A percentile compares a stretch with the other conserved stretches of the same genome.
phyloP scores from a whole-genome alignment of 2,329 filamentous ascomycete species.

The Davidsoniella neocaledoniae region DNA sequence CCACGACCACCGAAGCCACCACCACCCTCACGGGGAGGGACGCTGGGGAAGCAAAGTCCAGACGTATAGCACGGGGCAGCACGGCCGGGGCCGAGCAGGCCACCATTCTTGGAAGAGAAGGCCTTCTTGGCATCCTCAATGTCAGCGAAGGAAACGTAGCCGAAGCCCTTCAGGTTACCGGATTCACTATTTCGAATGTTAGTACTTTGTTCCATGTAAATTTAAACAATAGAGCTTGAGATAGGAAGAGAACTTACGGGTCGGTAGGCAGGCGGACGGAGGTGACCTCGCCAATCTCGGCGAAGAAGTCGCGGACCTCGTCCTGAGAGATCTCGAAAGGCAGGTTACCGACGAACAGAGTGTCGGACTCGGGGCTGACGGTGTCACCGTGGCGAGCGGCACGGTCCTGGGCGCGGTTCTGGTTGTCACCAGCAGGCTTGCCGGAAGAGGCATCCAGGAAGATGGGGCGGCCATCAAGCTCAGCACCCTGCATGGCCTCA shows the following conservation, averaged over 20 bases:
- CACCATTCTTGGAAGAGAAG: conserved; percentile 53
- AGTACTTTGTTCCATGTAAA: conserved; percentile 6
- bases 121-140: conserved; percentile 69
- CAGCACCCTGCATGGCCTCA: conserved; percentile 55
- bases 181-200: conserved; percentile 40
- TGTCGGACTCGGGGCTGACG: conserved; percentile 64
- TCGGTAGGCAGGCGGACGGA: conserved; percentile 82
- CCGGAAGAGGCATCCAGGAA: conserved; percentile 49
- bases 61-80: conserved; percentile 57
- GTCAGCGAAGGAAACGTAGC: conserved; percentile 70
- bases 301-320: conserved; percentile 56
- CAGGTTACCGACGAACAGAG: conserved; percentile 83
- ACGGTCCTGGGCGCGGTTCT: conserved; percentile 44
- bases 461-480: conserved; percentile 57
- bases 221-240: background rate
- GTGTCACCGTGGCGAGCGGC: conserved; percentile 61
- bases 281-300: conserved; percentile 50
- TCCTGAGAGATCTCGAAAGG: conserved; percentile 72
- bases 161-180: conserved; percentile 79
- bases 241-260: conserved; percentile 30
- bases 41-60: conserved; percentile 67
- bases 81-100: conserved; percentile 44
- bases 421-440: conserved; percentile 36
- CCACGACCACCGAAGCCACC: conserved; percentile 31
- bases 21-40: conserved; percentile 38